phyloP scores from a whole-genome alignment of 2,329 filamentous ascomycete genomes.

The Sclerotinia spermophila region DNA sequence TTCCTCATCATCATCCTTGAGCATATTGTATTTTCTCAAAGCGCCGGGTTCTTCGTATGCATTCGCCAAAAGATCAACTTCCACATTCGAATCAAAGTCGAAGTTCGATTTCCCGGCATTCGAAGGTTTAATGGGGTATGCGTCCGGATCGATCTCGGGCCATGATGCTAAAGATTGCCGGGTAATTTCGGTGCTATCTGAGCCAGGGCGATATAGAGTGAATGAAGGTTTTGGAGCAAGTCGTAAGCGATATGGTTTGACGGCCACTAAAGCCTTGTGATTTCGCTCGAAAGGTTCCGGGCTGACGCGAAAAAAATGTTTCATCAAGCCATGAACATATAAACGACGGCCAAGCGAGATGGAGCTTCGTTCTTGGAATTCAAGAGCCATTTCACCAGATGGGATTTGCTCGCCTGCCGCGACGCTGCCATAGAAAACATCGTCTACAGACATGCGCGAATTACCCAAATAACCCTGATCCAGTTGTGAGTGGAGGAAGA shows the following conservation, averaged over 20 bases:
- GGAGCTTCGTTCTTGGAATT: conserved; percentile 26
- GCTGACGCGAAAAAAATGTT: conserved; percentile 39
- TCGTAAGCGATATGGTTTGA: conserved; percentile 33
- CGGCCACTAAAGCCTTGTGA: conserved; percentile 25
- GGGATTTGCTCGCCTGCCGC: conserved; percentile 33
- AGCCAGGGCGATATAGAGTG: conserved; percentile 32
- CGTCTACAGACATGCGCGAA: conserved; percentile 38
- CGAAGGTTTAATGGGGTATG: background rate
- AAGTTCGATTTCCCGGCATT: conserved; percentile 18
- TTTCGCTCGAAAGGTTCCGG: conserved; percentile 24
- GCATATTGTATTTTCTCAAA: conserved; percentile 43
- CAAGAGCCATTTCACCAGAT: conserved; percentile 31
- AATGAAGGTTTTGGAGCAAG: conserved; percentile 35
- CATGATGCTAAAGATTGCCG: conserved; percentile 33
- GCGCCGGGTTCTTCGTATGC: conserved; percentile 26
- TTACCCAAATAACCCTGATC: conserved; percentile 40
- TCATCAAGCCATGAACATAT: conserved; percentile 44
- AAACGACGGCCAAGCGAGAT: conserved; percentile 45
- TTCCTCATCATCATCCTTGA: conserved; percentile 42
- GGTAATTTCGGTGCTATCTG: conserved; percentile 26
- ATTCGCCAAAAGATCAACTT: conserved; percentile 8
- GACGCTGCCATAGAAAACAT: conserved; percentile 42
- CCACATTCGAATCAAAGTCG: conserved; percentile 15
- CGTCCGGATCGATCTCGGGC: conserved; percentile 33
- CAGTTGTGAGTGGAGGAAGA: conserved; percentile 12